phyloP scores from a whole-genome alignment of 495 filamentous ascomycete genomes.

The Penicillium mononematosum region DNA sequence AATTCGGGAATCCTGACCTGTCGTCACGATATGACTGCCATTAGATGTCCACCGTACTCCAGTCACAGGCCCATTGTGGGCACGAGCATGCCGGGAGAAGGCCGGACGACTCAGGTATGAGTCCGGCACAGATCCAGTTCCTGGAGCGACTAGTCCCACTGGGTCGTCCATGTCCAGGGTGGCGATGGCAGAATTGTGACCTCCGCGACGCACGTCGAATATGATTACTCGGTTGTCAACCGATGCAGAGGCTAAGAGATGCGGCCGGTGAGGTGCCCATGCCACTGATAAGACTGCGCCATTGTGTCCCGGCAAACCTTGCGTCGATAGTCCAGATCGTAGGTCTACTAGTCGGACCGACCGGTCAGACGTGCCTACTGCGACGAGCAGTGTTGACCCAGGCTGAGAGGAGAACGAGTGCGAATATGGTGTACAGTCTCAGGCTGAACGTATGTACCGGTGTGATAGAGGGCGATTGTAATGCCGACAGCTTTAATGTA shows the following conservation, averaged over 20 bases:
- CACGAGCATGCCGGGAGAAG: slow-evolving; percentile 51
- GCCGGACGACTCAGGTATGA: slow-evolving; percentile 44
- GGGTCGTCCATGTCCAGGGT: slow-evolving; percentile 79
- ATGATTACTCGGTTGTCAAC: slow-evolving; percentile 75
- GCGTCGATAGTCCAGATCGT: slow-evolving; percentile 70
- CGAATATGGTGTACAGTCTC: slow-evolving; percentile 66
- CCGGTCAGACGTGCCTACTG: slow-evolving; percentile 79
- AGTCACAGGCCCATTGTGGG: slow-evolving; percentile 77
- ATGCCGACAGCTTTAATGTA: slow-evolving; percentile 75
- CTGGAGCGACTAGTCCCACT: slow-evolving; percentile 51
- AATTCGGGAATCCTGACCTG: slow-evolving; percentile 77
- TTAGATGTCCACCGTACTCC: slow-evolving; percentile 80
- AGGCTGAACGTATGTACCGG: slow-evolving; percentile 65
- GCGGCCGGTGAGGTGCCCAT: slow-evolving; percentile 76
- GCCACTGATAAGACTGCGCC: slow-evolving; percentile 69
- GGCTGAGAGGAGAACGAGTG: slow-evolving; percentile 74
- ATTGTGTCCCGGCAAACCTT: slow-evolving; percentile 72
- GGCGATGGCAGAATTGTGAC: slow-evolving; percentile 59
- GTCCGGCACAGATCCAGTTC: slow-evolving; percentile 17
- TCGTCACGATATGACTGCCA: slow-evolving; percentile 69
- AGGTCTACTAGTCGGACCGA: slow-evolving; percentile 80
- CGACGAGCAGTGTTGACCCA: slow-evolving; percentile 68
- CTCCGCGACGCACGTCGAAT: slow-evolving; percentile 80
- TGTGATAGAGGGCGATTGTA: slow-evolving; percentile 51
- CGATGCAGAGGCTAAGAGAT: slow-evolving; percentile 75